Conservation (phyloP, 306 rosid species). For the Cucumis cinereus region DNA sequence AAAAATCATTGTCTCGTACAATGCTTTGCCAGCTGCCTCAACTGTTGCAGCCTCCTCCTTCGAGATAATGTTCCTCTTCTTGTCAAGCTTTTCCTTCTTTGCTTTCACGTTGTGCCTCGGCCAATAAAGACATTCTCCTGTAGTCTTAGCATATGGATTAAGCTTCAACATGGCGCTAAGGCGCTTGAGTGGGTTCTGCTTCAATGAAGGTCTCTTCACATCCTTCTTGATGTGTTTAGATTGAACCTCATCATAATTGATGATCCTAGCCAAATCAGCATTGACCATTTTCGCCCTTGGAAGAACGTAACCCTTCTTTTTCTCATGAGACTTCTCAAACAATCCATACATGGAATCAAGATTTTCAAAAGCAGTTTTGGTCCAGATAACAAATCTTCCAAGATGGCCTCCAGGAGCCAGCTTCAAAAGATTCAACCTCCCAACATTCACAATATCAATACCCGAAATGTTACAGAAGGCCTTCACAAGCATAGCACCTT, state of each 20-base stretch:
- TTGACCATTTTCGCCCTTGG: no score
- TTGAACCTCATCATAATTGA: no score
- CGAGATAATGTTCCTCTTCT: slow-evolving; percentile 37
- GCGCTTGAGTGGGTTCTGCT: slow-evolving; percentile 58
- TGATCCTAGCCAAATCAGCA: no score
- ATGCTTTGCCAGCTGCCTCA: no score
- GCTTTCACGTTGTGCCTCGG: slow-evolving; percentile 65
- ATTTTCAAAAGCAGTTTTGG: slow-evolving; percentile 58
- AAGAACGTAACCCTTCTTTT: no score
- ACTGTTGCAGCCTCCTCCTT: slow-evolving; percentile 64
- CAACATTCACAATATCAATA: slow-evolving; percentile 55
- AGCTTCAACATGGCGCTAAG: slow-evolving; percentile 49
- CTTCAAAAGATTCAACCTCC: slow-evolving; percentile 56
- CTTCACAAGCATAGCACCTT: slow-evolving; percentile 70
- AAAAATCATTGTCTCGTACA: no score
- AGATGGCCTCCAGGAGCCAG: slow-evolving; percentile 85
- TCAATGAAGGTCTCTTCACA: slow-evolving; percentile 38
- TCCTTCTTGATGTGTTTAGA: slow-evolving; percentile 37
- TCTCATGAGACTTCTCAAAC: no score
- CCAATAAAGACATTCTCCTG: slow-evolving; percentile 58
- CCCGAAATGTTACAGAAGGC: slow-evolving; percentile 70
- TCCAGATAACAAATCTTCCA: slow-evolving; percentile 77
- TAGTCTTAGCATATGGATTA: slow-evolving; percentile 74
- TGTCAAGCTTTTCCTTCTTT: slow-evolving; percentile 72
- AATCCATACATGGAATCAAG: slow-evolving; percentile 47